Evolutionary conservation across 768 basidiomycete species (phyloP).

Genomic region (Termitomyces heimii): DNA sequence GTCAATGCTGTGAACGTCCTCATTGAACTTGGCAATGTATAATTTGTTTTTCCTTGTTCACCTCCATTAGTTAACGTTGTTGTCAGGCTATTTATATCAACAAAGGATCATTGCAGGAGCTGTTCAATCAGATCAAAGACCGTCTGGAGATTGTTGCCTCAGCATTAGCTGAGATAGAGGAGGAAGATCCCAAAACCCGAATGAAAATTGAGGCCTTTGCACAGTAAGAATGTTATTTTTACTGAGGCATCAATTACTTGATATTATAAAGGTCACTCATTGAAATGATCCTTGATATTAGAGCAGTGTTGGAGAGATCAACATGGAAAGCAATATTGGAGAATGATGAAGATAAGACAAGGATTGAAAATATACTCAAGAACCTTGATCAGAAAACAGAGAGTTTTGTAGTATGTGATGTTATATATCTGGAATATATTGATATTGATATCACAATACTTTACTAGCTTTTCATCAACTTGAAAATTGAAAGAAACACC

Average conservation of each 20-base stretch:
- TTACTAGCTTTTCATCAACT: not conserved
- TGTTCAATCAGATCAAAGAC: not conserved
- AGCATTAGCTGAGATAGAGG: not conserved
- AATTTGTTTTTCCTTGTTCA: not conserved
- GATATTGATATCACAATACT: not conserved
- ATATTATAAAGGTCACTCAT: not conserved
- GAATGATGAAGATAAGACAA: not conserved
- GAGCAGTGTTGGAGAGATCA: not conserved
- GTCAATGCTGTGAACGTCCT: not conserved
- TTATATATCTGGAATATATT: fast-evolving
- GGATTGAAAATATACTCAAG: not conserved
- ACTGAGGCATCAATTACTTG: not conserved
- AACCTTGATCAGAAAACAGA: not conserved
- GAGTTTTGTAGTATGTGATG: not conserved
- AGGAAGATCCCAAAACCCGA: not conserved
- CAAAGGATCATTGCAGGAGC: not conserved
- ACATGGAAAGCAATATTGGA: not conserved
- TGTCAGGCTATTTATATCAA: not conserved
- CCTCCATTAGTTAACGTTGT: not conserved
- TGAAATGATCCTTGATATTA: not conserved
- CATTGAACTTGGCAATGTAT: not conserved
- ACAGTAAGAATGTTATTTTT: not conserved
- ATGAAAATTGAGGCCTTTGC: not conserved
- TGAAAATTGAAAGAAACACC: not conserved
- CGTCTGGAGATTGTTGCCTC: not conserved